Evolutionary conservation across 495 filamentous ascomycete species (phyloP).

Genomic region (Talaromyces proteolyticus): DNA sequence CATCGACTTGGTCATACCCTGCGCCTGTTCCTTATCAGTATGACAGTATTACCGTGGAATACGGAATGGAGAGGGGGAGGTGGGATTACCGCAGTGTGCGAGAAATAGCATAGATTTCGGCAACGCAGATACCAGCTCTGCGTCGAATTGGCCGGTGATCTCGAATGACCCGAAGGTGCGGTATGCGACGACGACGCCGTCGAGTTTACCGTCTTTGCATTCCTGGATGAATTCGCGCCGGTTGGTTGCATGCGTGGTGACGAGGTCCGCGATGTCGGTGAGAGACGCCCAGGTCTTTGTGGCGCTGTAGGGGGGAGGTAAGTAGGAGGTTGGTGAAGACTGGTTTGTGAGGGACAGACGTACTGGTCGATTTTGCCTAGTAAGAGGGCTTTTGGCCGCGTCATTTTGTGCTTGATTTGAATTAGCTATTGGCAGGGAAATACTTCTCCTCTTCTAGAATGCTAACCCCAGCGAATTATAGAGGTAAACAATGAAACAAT

Average conservation of each 20-base stretch:
- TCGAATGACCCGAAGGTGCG: slow-evolving; percentile 65
- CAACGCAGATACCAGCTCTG: slow-evolving; percentile 57
- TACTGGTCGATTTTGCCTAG: slow-evolving; percentile 55
- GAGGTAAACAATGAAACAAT: too few species aligned
- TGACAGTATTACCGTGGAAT: neutral
- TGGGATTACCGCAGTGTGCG: slow-evolving; percentile 44
- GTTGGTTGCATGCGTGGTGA: slow-evolving; percentile 43
- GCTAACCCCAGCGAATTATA: too few species aligned
- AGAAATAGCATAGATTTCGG: slow-evolving; percentile 48
- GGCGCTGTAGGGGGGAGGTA: slow-evolving; percentile 21
- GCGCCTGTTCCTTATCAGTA: slow-evolving; percentile 40
- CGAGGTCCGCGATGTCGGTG: slow-evolving; percentile 40
- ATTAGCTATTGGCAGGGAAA: too few species aligned
- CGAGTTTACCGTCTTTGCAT: slow-evolving; percentile 60
- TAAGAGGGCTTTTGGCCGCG: slow-evolving; percentile 41
- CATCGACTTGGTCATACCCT: slow-evolving; percentile 76
- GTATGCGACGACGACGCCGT: slow-evolving; percentile 64
- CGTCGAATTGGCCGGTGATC: slow-evolving; percentile 65
- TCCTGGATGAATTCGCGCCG: slow-evolving; percentile 68
- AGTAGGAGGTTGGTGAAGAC: neutral
- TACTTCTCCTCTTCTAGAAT: too few species aligned
- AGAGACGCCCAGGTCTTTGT: slow-evolving; percentile 45
- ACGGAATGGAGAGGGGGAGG: neutral
- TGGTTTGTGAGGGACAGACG: slow-evolving; percentile 10
- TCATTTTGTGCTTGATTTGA: neutral